Evolutionary conservation across 805 yeast species (phyloP), one percentile per base, ranked within the genome.

Genomic region (Millerago galiae): DNA sequence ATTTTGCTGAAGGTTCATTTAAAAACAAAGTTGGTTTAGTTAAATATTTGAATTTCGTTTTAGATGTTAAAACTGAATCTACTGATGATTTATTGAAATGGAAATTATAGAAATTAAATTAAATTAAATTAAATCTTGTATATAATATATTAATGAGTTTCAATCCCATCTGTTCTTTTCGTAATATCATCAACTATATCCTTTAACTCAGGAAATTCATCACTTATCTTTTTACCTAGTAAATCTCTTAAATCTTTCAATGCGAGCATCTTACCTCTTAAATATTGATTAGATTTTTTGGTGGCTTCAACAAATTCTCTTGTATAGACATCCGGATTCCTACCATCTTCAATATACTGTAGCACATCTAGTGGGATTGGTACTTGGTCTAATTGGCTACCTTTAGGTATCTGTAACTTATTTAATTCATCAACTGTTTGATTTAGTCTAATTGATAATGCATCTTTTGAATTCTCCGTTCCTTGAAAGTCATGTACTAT

Each of bases 241-340:
- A 75, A 71, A 46, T 80, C 78, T 52, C 85, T 68, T 49, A 90
- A 72, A 43, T 75, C 71, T 38, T 58, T 65, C 65, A 84, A 71
- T 1, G 89, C 96, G 34, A 66, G 55, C 75, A 86, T 78, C 60
- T 87, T 87, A 4, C 96, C 98, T 55, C 88, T 76, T 42, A 93
- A 70, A 50, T 82, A 79, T 55, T 95, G 96, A 57, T 93, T 93
- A 35, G 89, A 80, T 53, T 87, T 81, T 32, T 89, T 81, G n/a
- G 93, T 83, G 29, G 91, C 86, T 59, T 93, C 99, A 13, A 91
- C 87, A 64, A 93, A 93, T 65, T 93, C 99, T 59, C 99, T 75
- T 1, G 98, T 89, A 62, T 93, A 93, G 32, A 93, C 89, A 58
- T 93, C 98, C 0, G 99, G 98, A 58, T 93, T 93, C 52, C 99